Evolutionary conservation across 768 basidiomycete genomes (phyloP), one percentile per base, ranked within the genome.

Genomic region (Hemileccinum impolitum): DNA sequence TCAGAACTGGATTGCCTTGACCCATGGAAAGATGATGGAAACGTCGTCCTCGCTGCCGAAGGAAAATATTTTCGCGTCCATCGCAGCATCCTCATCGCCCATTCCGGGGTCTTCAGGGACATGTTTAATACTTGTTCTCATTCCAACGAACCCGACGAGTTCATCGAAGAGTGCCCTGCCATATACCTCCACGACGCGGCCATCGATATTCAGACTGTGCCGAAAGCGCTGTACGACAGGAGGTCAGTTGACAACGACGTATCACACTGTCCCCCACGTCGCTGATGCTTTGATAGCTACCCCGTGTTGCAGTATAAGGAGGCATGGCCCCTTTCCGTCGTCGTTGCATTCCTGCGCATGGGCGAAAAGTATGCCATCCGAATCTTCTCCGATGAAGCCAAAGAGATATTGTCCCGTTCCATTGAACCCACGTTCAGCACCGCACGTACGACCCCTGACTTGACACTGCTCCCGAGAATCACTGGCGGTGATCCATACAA

Each of bases 31-130:
- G 56, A 64, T 2, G 68, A 70, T n/a, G 69, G 69, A 0, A 67
- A 58, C 36, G 52, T 70, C 34, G 37, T 70, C 40, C 58, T 70
- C 10, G 47, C 53, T 11, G 60, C 52, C 11, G 52, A 62, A 21
- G 49, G 38, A 6, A 66, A 58, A 47, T 50, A 50, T 12, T 70
- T 70, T 38, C 62, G 64, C 10, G 67, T 71, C 13, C 67, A 70
- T 39, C 60, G 67, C 17, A 59, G 53, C 17, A 39, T 65, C 30
- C 43, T 71, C 10, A 32, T 45, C 18, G 26, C 50, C 2, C 54
- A 70, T 44, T 69, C 67, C 3, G 52, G 55, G 4, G 51, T 70
- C n/a, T 69, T 71, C 52, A 52, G 48, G 15, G 64, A 62, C 30
- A 64, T 68, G 66, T 67, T 69, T 12, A 30, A 8, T 8, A 12